Conservation (phyloP, 192 early-diverging fungal genomes). For the Mortierella hygrophila region DNA sequence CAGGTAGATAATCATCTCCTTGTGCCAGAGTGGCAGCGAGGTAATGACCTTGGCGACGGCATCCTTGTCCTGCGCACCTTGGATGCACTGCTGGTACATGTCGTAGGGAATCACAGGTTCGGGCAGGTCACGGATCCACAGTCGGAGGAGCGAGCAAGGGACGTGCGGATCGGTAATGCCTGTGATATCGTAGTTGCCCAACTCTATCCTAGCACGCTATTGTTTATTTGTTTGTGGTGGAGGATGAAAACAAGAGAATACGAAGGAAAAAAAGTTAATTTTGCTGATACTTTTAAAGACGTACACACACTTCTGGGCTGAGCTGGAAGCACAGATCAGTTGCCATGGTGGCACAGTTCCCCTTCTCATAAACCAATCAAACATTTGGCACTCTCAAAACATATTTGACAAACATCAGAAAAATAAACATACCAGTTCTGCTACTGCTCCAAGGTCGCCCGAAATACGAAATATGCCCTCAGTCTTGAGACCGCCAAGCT, state of each 20-base stretch:
- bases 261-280: not conserved
- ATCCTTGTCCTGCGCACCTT: conserved; percentile 66
- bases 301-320: not conserved
- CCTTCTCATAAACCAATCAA: not conserved
- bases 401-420: not conserved
- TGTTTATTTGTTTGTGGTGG: not conserved
- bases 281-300: not conserved
- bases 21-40: conserved; percentile 70
- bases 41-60: conserved; percentile 65
- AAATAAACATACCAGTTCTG: conserved; percentile 66
- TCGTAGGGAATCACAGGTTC: conserved; percentile 90
- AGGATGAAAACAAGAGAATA: not conserved
- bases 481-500: conserved; percentile 80
- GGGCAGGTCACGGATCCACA: conserved; percentile 94
- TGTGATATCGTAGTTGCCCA: conserved; percentile 78
- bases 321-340: conserved; percentile 17
- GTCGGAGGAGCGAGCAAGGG: conserved; percentile 90
- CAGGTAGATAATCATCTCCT: conserved; percentile 81
- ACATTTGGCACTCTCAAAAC: conserved; percentile 7
- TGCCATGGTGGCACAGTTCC: conserved; percentile 6
- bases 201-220: conserved; percentile 85
- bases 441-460: conserved; percentile 90
- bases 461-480: conserved; percentile 98
- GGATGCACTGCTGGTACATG: conserved; percentile 84
- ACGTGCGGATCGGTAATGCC: conserved; percentile 92